Evolutionary conservation across 371 early-diverging fungal genomes (phyloP).

Genomic region (Rhizomucor miehei): DNA sequence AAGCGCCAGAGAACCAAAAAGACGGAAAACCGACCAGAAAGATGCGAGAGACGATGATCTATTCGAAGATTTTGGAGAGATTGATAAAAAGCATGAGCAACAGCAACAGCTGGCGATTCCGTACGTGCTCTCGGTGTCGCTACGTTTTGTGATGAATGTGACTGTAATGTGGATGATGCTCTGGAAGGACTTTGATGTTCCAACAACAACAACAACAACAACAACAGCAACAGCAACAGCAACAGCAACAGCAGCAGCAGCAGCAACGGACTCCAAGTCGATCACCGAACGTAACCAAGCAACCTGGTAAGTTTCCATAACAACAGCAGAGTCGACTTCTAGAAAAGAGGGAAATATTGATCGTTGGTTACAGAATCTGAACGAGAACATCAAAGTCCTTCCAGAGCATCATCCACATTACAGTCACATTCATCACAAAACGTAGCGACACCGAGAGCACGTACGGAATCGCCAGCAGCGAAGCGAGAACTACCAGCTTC

Average conservation of each 20-base stretch:
- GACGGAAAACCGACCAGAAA: slow-evolving; percentile 13
- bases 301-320: too few relatives aligned
- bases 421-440: slow-evolving; percentile 10
- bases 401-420: too few relatives aligned
- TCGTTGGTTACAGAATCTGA: too few relatives aligned
- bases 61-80: slow-evolving; percentile 36
- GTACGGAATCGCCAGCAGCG: slow-evolving; percentile 11
- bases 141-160: slow-evolving; percentile 12
- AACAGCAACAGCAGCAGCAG: too few relatives aligned
- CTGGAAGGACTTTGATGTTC: too few relatives aligned
- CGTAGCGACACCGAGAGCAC: slow-evolving; percentile 4
- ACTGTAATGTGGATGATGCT: too few relatives aligned
- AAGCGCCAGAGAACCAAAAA: slow-evolving; percentile 25
- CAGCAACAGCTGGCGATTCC: slow-evolving; percentile 11
- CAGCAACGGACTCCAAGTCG: neutral
- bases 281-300: slow-evolving; percentile 1
- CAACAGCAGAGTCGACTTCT: too few relatives aligned
- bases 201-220: slow-evolving; percentile 5
- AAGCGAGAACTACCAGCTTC: slow-evolving; percentile 26
- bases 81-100: slow-evolving; percentile 18
- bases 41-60: slow-evolving; percentile 26
- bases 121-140: slow-evolving; percentile 3
- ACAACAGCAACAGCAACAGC: slow-evolving; percentile 2
- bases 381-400: too few relatives aligned
- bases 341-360: too few relatives aligned